Evolutionary conservation across 257 asterid species (phyloP).

Genomic region (Voacanga thouarsii): DNA sequence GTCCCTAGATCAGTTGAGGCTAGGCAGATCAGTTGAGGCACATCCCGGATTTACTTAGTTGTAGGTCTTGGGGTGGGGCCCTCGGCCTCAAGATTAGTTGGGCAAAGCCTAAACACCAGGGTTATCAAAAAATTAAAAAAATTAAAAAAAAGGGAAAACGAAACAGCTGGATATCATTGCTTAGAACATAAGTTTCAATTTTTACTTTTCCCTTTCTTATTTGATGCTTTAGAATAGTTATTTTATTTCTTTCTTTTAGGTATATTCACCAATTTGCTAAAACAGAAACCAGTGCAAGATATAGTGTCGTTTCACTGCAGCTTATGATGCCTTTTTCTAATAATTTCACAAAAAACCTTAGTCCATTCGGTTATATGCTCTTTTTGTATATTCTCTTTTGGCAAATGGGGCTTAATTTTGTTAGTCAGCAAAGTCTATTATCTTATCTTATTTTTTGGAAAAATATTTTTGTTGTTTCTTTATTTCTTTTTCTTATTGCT

Average conservation of each 20-base stretch:
- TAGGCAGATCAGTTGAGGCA: too few species aligned
- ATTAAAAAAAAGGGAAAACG: too few species aligned
- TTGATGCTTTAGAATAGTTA: not conserved
- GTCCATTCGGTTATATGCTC: not conserved
- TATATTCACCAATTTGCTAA: not conserved
- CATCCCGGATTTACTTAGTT: too few species aligned
- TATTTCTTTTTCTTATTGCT: not conserved
- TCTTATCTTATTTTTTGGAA: not conserved
- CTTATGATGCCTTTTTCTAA: not conserved
- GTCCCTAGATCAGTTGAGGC: too few species aligned
- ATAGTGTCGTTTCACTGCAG: not conserved
- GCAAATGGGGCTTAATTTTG: not conserved
- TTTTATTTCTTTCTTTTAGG: not conserved
- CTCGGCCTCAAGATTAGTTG: too few species aligned
- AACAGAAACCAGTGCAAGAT: not conserved
- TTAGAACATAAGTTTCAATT: too few species aligned
- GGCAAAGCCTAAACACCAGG: too few species aligned
- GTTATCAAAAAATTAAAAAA: too few species aligned
- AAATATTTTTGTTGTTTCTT: not conserved
- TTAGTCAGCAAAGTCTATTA: not conserved
- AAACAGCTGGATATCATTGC: not conserved
- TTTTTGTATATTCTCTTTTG: not conserved
- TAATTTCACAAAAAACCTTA: not conserved
- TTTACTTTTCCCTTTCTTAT: not conserved
- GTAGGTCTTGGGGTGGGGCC: too few species aligned